phyloP scores from a whole-genome alignment of 208 protist genomes.

The Wallacemonas sp. region DNA sequence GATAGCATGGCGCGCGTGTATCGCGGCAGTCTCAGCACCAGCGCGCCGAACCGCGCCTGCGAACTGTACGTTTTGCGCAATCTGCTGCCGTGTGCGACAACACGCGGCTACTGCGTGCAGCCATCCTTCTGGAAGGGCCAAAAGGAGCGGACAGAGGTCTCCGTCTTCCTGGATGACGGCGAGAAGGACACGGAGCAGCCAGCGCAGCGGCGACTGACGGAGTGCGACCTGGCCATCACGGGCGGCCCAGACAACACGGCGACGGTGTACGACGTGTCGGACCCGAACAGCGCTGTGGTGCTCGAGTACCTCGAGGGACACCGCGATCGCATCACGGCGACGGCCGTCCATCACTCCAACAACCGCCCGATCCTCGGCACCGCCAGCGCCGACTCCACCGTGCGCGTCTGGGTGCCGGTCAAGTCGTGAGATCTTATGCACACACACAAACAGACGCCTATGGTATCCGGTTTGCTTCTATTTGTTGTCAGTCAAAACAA shows the following conservation, averaged over 20 bases:
- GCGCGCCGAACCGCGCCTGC: slow-evolving; percentile 19
- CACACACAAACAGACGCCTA: too few species aligned
- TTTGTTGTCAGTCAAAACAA: too few species aligned
- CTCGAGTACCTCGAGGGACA: slow-evolving; percentile 84
- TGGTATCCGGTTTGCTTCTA: too few species aligned
- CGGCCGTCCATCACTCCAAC: slow-evolving; percentile 59
- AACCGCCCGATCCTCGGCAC: slow-evolving; percentile 83
- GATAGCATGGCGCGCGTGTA: slow-evolving; percentile 89
- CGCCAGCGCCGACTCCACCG: slow-evolving; percentile 81
- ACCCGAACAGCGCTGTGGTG: slow-evolving; percentile 49
- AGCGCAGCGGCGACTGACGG: slow-evolving; percentile 53
- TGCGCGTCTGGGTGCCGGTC: slow-evolving; percentile 79
- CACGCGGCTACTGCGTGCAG: slow-evolving; percentile 57
- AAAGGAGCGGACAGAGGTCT: slow-evolving; percentile 57
- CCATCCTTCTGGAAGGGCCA: slow-evolving; percentile 82
- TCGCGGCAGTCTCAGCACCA: slow-evolving; percentile 49
- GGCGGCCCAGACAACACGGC: slow-evolving; percentile 78
- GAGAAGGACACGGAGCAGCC: slow-evolving; percentile 74
- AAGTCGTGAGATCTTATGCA: slow-evolving; percentile 44
- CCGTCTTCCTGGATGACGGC: slow-evolving; percentile 81
- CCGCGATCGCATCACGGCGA: slow-evolving; percentile 81
- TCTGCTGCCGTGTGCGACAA: slow-evolving; percentile 61
- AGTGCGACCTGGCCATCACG: slow-evolving; percentile 82
- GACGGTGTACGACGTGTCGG: slow-evolving; percentile 81
- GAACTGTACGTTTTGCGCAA: slow-evolving; percentile 74